phyloP scores from a whole-genome alignment of 129 eudicot genomes.

The Mikania micrantha region DNA sequence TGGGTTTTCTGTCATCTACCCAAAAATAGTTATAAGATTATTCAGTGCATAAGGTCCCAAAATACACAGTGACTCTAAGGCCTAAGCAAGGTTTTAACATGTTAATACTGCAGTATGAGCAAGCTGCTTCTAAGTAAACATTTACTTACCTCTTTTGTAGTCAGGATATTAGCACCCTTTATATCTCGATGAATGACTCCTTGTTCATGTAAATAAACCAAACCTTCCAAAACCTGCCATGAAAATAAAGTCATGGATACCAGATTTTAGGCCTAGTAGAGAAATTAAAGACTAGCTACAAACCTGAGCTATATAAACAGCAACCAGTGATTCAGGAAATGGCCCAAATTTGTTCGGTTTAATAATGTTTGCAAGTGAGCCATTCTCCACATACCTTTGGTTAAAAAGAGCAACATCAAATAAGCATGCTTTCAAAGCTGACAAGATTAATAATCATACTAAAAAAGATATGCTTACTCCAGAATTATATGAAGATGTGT shows the following conservation, averaged over 20 bases:
- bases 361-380: slow-evolving; percentile 91
- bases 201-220: slow-evolving; percentile 96
- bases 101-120: background rate
- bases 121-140: background rate
- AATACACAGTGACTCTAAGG: background rate
- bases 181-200: slow-evolving; percentile 98
- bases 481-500: slow-evolving; percentile 94
- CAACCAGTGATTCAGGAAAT: slow-evolving; percentile 89
- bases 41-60: background rate
- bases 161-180: slow-evolving; percentile 97
- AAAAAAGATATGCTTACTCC: slow-evolving; percentile 49
- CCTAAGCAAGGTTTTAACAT: background rate
- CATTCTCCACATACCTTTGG: slow-evolving; percentile 91
- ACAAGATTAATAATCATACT: background rate
- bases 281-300: slow-evolving; percentile 9
- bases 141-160: slow-evolving; percentile 77
- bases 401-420: slow-evolving; percentile 12
- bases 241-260: background rate
- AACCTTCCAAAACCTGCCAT: slow-evolving; percentile 81
- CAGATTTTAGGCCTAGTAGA: background rate
- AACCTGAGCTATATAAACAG: slow-evolving; percentile 96
- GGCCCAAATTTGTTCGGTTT: slow-evolving; percentile 97
- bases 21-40: background rate
- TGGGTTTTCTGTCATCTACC: background rate
- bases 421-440: slow-evolving; percentile 3